Conservation (phyloP, 2,329 filamentous ascomycete genomes). For the Verticillium isaacii region DNA sequence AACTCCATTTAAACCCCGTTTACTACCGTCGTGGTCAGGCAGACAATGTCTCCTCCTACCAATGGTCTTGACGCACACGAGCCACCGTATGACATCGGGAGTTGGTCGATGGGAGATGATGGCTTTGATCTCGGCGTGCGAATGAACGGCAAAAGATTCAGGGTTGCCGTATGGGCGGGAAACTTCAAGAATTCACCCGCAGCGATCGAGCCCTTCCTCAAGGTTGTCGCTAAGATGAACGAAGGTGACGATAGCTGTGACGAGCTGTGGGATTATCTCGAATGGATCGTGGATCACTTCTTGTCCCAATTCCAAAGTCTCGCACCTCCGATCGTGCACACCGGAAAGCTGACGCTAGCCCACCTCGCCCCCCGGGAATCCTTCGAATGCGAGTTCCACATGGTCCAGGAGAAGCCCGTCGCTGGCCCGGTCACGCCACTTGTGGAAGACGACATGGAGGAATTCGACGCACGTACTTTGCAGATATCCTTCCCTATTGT, state of each 20-base stretch:
- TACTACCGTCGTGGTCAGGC: neutral
- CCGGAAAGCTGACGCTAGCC: slow-evolving; percentile 9
- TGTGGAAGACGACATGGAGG: neutral
- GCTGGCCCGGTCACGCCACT: neutral
- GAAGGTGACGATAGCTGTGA: slow-evolving; percentile 5
- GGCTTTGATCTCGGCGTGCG: slow-evolving; percentile 6
- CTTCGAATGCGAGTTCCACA: neutral
- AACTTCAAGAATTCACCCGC: slow-evolving; percentile 7
- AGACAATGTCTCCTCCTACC: neutral
- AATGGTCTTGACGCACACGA: neutral
- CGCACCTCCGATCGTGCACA: slow-evolving; percentile 2
- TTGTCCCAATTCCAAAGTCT: slow-evolving; percentile 3
- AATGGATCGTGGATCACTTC: slow-evolving; percentile 8
- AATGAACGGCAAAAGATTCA: slow-evolving; percentile 6
- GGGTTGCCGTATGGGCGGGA: slow-evolving; percentile 3
- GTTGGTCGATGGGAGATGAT: slow-evolving; percentile 9
- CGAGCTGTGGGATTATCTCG: slow-evolving; percentile 7
- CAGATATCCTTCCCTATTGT: neutral
- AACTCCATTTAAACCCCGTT: too few relatives aligned
- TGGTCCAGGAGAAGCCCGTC: slow-evolving; percentile 1
- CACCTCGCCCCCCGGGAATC: slow-evolving; percentile 1
- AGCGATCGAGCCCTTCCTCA: slow-evolving; percentile 1
- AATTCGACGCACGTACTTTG: neutral
- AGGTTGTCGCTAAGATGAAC: slow-evolving; percentile 4
- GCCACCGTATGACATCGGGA: neutral